phyloP scores from a whole-genome alignment of 192 early-diverging fungal species.

The Coemansia guatemalensis region DNA sequence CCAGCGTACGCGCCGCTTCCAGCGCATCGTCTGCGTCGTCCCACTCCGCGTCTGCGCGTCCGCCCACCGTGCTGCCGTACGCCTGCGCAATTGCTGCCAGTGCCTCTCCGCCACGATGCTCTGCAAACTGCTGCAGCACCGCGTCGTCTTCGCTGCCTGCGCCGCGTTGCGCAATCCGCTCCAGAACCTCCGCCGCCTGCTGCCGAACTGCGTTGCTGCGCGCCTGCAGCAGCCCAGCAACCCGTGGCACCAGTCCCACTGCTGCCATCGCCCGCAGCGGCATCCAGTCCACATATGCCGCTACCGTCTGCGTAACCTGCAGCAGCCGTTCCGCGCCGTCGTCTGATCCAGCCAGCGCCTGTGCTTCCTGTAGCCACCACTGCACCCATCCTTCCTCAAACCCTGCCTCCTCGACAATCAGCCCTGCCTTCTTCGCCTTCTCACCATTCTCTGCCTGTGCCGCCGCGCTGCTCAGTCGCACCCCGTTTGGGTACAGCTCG shows the following conservation, averaged over 20 bases:
- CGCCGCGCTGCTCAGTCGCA: slow-evolving; percentile 23
- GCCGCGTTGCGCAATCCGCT: slow-evolving; percentile 25
- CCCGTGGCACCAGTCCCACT: slow-evolving; percentile 16
- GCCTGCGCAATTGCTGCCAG: slow-evolving; percentile 16
- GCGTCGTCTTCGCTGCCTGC: slow-evolving; percentile 36
- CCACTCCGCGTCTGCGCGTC: slow-evolving; percentile 12
- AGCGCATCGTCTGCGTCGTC: slow-evolving; percentile 32
- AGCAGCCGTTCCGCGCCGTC: slow-evolving; percentile 11
- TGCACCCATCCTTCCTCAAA: slow-evolving; percentile 48
- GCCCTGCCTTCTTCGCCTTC: slow-evolving; percentile 16
- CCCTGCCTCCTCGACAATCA: slow-evolving; percentile 31
- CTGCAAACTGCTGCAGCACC: slow-evolving; percentile 35
- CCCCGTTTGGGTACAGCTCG: slow-evolving; percentile 39
- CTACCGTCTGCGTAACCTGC: slow-evolving; percentile 16
- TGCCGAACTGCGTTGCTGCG: slow-evolving; percentile 22
- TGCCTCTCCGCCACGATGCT: slow-evolving; percentile 4
- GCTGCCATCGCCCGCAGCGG: slow-evolving; percentile 31
- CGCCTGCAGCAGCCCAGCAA: slow-evolving; percentile 19
- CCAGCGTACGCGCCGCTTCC: slow-evolving; percentile 12
- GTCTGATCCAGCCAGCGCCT: slow-evolving; percentile 24
- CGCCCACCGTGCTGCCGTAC: slow-evolving; percentile 16
- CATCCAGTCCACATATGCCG: slow-evolving; percentile 42
- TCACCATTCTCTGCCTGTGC: not conserved
- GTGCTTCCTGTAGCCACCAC: too few species aligned
- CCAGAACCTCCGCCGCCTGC: slow-evolving; percentile 21